These are phyloP conservation scores for Mariannaea elegans DNA, from an alignment of 2,329 filamentous ascomycete genomes.

Conservation along the genomic window DNA sequence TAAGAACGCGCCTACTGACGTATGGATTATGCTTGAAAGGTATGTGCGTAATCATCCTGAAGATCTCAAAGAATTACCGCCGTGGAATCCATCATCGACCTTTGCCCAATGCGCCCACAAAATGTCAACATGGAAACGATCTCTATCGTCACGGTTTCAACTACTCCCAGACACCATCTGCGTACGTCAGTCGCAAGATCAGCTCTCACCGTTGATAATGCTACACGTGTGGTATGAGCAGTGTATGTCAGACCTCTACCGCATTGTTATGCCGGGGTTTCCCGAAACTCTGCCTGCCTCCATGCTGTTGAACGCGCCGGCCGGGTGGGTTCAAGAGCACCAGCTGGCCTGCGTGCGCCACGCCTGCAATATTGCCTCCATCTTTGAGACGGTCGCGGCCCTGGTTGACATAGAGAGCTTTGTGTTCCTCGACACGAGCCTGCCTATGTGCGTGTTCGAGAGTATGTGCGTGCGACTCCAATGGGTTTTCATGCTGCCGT, in stretches of 20 bases:
- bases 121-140: constrained; percentile 8
- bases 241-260: constrained; percentile 14
- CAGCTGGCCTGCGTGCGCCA: constrained; percentile 4
- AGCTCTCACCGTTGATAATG: constrained; percentile 10
- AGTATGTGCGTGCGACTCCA: constrained; percentile 7
- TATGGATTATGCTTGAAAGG: neutral
- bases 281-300: constrained; percentile 7
- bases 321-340: constrained; percentile 2
- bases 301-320: neutral
- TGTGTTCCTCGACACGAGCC: constrained; percentile 10
- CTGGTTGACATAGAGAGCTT: constrained; percentile 4
- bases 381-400: neutral
- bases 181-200: constrained; percentile 2
- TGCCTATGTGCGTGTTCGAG: constrained; percentile 14
- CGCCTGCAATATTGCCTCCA: constrained; percentile 5
- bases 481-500: constrained; percentile 5
- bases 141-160: constrained; percentile 3
- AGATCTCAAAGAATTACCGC: neutral
- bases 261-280: constrained; percentile 9
- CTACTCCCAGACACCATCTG: constrained; percentile 10
- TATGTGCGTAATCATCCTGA: constrained; percentile 13
- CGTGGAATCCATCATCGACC: neutral
- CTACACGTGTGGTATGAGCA: constrained; percentile 14
- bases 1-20: neutral
- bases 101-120: constrained; percentile 11